Percentiles rank a stretch among this genome's conserved stretches.
These are phyloP conservation scores for Kurtzmaniella cleridarum DNA, from an alignment of 805 yeast genomes.

Conservation along the genomic window DNA sequence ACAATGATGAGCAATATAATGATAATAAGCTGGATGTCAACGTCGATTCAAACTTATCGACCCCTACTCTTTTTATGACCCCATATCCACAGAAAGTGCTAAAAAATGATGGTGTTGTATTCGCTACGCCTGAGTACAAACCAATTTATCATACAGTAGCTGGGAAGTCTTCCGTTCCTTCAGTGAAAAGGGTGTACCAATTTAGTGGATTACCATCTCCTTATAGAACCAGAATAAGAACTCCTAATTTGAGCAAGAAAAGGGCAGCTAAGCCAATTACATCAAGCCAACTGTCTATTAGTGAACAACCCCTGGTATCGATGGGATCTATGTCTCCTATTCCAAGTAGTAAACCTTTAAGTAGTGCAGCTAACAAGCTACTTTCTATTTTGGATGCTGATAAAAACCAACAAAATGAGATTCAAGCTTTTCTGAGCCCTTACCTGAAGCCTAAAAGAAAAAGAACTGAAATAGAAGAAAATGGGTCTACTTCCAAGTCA, in stretches of 20 bases:
- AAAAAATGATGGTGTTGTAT: slow-evolving; percentile 17
- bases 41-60: slow-evolving; percentile 1
- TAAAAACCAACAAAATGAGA: slow-evolving; percentile 16
- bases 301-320: not conserved
- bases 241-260: slow-evolving; percentile 18
- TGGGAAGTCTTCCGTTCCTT: slow-evolving; percentile 17
- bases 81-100: slow-evolving; percentile 26
- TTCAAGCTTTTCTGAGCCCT: slow-evolving; percentile 30
- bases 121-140: slow-evolving; percentile 32
- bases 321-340: not conserved
- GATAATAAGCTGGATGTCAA: not conserved
- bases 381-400: slow-evolving; percentile 32
- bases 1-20: not conserved
- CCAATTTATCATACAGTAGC: slow-evolving; percentile 30
- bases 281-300: not conserved
- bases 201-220: slow-evolving; percentile 43
- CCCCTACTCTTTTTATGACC: slow-evolving; percentile 13
- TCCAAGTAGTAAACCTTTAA: slow-evolving; percentile 16
- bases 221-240: slow-evolving; percentile 34
- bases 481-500: slow-evolving; percentile 2
- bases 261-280: not conserved
- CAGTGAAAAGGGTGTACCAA: slow-evolving; percentile 39
- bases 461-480: slow-evolving; percentile 3
- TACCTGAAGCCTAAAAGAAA: slow-evolving; percentile 9
- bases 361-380: slow-evolving; percentile 34